Conservation (phyloP, 371 early-diverging fungal species). For the Circinella minor region DNA sequence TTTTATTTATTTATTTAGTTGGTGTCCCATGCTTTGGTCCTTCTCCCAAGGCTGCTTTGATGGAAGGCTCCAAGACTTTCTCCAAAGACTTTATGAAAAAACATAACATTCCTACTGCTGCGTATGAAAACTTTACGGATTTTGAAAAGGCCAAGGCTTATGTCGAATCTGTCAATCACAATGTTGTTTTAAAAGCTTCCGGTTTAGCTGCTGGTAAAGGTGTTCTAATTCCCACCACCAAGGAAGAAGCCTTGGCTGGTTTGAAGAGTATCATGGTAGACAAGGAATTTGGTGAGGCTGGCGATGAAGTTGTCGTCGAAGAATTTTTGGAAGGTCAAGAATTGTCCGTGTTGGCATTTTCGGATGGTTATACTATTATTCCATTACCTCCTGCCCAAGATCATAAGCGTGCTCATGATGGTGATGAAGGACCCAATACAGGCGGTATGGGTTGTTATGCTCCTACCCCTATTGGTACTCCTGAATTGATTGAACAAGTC, state of each 20-base stretch:
- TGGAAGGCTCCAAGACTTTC: constrained; percentile 98
- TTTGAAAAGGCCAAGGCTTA: constrained; percentile 80
- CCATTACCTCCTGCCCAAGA: constrained; percentile 95
- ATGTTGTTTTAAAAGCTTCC: constrained; percentile 89
- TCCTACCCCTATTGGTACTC: constrained; percentile 92
- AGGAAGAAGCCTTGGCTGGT: constrained; percentile 87
- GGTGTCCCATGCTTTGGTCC: constrained; percentile 97
- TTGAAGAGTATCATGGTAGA: constrained; percentile 89
- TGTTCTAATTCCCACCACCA: constrained; percentile 87
- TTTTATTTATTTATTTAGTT: constrained; percentile 48
- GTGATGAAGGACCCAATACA: constrained; percentile 95
- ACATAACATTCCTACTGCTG: constrained; percentile 95
- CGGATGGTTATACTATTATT: constrained; percentile 95
- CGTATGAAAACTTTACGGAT: constrained; percentile 90
- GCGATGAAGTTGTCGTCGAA: constrained; percentile 93
- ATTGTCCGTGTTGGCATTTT: constrained; percentile 87
- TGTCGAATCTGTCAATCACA: constrained; percentile 60
- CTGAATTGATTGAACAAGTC: constrained; percentile 72
- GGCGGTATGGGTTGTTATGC: constrained; percentile 99
- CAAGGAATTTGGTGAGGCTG: constrained; percentile 88
- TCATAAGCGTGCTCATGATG: constrained; percentile 94
- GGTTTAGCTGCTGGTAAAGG: constrained; percentile 98
- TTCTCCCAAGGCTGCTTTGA: constrained; percentile 83
- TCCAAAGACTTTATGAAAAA: constrained; percentile 97
- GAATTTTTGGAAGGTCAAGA: constrained; percentile 94